A percentile compares a stretch with the other conserved stretches of the same genome.
phyloP scores from a whole-genome alignment of 2,329 filamentous ascomycete species.

The Ceratocystis ficicola region DNA sequence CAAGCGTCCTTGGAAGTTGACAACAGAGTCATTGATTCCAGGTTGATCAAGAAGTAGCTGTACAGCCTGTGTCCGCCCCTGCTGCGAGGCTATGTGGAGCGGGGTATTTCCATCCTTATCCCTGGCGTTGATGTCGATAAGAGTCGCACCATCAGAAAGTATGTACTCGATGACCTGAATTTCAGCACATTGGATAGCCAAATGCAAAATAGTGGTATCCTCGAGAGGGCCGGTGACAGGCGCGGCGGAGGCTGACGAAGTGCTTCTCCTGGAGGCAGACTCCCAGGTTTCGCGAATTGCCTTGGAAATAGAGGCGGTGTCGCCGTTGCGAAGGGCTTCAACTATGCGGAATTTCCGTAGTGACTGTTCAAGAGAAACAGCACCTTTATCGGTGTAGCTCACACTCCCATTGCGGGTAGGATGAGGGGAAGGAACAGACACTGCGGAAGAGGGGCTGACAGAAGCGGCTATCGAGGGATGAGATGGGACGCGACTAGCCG shows the following conservation, averaged over 20 bases:
- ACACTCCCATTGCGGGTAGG: slow-evolving; percentile 23
- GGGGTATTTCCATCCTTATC: slow-evolving; percentile 93
- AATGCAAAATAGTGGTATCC: slow-evolving; percentile 80
- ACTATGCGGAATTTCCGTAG: slow-evolving; percentile 90
- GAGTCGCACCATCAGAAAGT: slow-evolving; percentile 57
- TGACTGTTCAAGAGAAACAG: slow-evolving; percentile 68
- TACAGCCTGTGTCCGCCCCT: slow-evolving; percentile 71
- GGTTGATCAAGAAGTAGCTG: slow-evolving; percentile 70
- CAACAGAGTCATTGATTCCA: slow-evolving; percentile 74
- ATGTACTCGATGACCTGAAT: slow-evolving; percentile 86
- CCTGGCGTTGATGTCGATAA: slow-evolving; percentile 54
- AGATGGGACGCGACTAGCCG: slow-evolving; percentile 35
- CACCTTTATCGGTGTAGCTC: slow-evolving; percentile 32
- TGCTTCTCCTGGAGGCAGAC: slow-evolving; percentile 42
- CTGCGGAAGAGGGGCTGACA: slow-evolving; percentile 29
- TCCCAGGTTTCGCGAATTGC: slow-evolving; percentile 59
- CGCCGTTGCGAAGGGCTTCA: slow-evolving; percentile 79
- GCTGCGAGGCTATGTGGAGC: slow-evolving; percentile 71
- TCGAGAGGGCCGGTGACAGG: slow-evolving; percentile 42
- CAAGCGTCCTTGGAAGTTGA: slow-evolving; percentile 73
- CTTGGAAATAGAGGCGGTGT: slow-evolving; percentile 79
- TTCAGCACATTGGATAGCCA: slow-evolving; percentile 93
- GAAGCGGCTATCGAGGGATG: slow-evolving; percentile 27
- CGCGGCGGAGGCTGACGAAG: slow-evolving; percentile 39
- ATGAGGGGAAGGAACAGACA: slow-evolving; percentile 20